Conservation (phyloP, 2,329 filamentous ascomycete genomes). For the Colletotrichum chrysophilum region DNA sequence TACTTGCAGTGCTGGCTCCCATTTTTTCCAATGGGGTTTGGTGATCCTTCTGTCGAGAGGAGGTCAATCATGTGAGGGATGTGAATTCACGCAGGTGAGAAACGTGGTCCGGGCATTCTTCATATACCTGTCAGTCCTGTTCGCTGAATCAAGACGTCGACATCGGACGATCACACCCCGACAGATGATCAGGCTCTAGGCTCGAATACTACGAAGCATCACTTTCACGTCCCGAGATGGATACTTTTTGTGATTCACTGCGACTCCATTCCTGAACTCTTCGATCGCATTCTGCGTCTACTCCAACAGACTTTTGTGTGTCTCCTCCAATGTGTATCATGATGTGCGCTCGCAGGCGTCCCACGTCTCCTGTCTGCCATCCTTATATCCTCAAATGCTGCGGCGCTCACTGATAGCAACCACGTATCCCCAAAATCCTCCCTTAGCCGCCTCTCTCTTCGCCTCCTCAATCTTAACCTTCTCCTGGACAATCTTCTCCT, state of each 20-base stretch:
- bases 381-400: background rate
- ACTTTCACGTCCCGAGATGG: background rate
- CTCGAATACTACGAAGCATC: background rate
- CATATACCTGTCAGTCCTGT: background rate
- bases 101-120: background rate
- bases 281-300: background rate
- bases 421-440: background rate
- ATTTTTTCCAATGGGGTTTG: background rate
- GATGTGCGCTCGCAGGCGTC: background rate
- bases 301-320: background rate
- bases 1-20: background rate
- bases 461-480: background rate
- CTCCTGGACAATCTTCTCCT: background rate
- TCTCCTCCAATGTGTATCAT: background rate
- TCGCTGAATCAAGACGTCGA: background rate
- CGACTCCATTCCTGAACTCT: accelerated
- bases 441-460: background rate
- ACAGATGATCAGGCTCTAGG: background rate
- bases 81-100: background rate
- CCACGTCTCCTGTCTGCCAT: background rate
- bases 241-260: background rate
- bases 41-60: background rate
- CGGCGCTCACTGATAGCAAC: background rate
- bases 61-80: background rate
- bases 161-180: background rate